phyloP scores from a whole-genome alignment of 2,329 filamentous ascomycete species.

The Plenodomus tracheiphilus region DNA sequence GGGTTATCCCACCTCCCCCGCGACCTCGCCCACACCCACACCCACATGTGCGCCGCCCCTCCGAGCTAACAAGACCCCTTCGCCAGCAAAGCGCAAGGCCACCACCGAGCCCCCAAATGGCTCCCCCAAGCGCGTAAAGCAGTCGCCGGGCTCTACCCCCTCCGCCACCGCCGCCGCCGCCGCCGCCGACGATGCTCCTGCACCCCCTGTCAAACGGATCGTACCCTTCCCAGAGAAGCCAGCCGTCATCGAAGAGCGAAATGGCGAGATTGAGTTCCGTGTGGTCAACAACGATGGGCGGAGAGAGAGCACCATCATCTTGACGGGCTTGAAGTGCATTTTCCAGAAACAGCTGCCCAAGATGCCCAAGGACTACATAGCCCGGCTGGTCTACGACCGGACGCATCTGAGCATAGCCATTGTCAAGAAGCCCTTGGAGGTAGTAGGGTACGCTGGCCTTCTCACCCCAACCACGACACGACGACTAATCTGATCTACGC shows the following conservation, averaged over 20 bases:
- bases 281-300: slow-evolving; percentile 96
- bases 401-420: slow-evolving; percentile 97
- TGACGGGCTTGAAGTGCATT: slow-evolving; percentile 95
- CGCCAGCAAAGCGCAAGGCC: slow-evolving; percentile 70
- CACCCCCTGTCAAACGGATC: slow-evolving; percentile 58
- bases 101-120: slow-evolving; percentile 66
- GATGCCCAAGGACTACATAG: slow-evolving; percentile 99
- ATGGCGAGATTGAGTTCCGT: slow-evolving; percentile 92
- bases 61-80: slow-evolving; percentile 16
- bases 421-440: slow-evolving; percentile 92
- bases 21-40: slow-evolving; percentile 9
- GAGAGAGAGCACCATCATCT: slow-evolving; percentile 86
- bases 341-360: slow-evolving; percentile 98
- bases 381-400: slow-evolving; percentile 93
- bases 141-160: slow-evolving; percentile 38
- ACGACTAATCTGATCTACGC: neutral
- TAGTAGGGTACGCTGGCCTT: slow-evolving; percentile 62
- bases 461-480: neutral
- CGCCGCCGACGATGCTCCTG: slow-evolving; percentile 28
- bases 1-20: slow-evolving; percentile 25
- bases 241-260: slow-evolving; percentile 89
- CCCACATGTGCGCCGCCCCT: slow-evolving; percentile 2
- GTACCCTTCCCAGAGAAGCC: slow-evolving; percentile 93
- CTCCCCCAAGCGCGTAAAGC: slow-evolving; percentile 62
- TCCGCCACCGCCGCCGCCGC: slow-evolving; percentile 32